These are phyloP conservation scores for Mycena epipterygia DNA, from an alignment of 768 basidiomycete species.

Conservation along the genomic window DNA sequence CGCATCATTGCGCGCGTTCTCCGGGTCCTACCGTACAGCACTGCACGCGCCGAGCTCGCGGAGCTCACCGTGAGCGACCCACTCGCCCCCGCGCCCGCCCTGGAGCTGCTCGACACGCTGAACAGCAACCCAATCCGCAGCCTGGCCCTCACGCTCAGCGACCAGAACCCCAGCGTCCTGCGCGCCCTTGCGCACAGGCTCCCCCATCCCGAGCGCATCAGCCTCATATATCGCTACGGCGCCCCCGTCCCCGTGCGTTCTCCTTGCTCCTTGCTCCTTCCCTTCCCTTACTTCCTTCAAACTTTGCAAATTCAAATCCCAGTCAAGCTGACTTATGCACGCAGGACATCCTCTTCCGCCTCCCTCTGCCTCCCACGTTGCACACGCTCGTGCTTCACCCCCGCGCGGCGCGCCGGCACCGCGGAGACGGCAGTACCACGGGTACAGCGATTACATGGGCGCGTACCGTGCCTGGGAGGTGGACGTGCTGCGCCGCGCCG, in stretches of 20 bases:
- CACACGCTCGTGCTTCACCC: not conserved
- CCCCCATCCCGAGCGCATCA: not conserved
- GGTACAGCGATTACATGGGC: not conserved
- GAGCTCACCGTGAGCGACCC: not conserved
- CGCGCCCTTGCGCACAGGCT: not conserved
- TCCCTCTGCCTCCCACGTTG: not conserved
- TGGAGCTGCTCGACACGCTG: not conserved
- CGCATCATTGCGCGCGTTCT: not conserved
- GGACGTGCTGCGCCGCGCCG: not conserved
- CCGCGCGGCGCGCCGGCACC: not conserved
- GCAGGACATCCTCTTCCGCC: not conserved
- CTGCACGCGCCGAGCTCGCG: not conserved
- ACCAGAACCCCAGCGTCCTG: not conserved
- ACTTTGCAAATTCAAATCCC: too few species aligned
- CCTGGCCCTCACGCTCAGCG: not conserved
- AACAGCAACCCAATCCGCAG: not conserved
- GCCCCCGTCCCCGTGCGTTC: not conserved
- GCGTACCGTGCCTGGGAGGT: not conserved
- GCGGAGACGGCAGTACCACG: not conserved
- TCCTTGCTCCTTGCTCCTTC: too few species aligned
- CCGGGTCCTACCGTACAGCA: not conserved
- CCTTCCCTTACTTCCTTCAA: too few species aligned
- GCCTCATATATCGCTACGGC: not conserved
- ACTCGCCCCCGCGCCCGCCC: not conserved
- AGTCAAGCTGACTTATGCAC: too few species aligned